phyloP scores from a whole-genome alignment of 1,284 basidiomycete genomes.

The Gymnopus androsaceus region DNA sequence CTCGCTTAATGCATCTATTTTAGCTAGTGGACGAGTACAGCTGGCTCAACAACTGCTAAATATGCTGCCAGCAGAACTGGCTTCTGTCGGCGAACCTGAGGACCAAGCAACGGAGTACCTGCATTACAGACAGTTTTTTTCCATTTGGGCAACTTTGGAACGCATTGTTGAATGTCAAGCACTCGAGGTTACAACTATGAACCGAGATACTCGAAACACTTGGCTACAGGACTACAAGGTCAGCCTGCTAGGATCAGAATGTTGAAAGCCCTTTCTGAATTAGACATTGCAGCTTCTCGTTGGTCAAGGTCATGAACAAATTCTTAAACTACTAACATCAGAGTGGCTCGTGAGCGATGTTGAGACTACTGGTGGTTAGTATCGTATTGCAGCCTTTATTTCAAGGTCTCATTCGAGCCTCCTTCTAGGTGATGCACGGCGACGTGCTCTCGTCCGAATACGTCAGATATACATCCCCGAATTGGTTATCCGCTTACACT shows the following conservation, averaged over 20 bases:
- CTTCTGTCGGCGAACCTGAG: conserved; percentile 58
- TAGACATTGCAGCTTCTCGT: conserved; percentile 37
- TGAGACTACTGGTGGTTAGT: conserved; percentile 44
- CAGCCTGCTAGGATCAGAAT: conserved; percentile 9
- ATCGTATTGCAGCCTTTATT: conserved; percentile 1
- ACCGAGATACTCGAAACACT: conserved; percentile 54
- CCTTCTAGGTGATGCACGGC: conserved; percentile 53
- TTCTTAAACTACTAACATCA: conserved; percentile 67
- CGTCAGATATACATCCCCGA: conserved; percentile 91
- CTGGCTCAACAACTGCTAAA: conserved; percentile 69
- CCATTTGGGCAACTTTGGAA: conserved; percentile 64
- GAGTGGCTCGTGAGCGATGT: conserved; percentile 72
- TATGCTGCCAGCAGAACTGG: conserved; percentile 68
- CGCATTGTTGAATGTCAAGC: conserved; percentile 59
- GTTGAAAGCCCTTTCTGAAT: conserved; percentile 33
- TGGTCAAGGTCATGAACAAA: conserved; percentile 59
- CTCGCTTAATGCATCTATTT: not conserved
- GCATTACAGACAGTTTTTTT: conserved; percentile 75
- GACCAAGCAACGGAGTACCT: conserved; percentile 69
- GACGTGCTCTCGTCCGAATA: conserved; percentile 75
- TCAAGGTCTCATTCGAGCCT: not conserved
- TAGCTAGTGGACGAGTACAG: conserved; percentile 74
- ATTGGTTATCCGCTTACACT: conserved; percentile 84
- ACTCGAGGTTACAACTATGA: conserved; percentile 53
- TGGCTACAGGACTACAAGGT: conserved; percentile 72